These are phyloP conservation scores for Lycium barbarum DNA, from an alignment of 257 asterid species.

Conservation along the genomic window DNA sequence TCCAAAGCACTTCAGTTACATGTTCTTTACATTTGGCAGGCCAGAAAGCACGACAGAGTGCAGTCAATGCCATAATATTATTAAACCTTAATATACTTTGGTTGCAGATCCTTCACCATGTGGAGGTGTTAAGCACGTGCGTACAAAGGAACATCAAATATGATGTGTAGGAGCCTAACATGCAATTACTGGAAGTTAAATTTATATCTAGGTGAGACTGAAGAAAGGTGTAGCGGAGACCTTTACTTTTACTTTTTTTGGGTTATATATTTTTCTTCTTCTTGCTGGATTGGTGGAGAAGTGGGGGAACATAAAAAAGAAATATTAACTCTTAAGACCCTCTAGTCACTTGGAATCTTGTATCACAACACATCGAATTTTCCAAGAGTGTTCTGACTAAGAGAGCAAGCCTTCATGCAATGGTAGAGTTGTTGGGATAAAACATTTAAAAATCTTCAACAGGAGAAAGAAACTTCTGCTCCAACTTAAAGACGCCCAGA, in stretches of 20 bases:
- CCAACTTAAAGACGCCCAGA: conserved; percentile 3
- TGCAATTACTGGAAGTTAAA: neutral
- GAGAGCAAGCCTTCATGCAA: no score
- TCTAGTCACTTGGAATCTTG: conserved; percentile 12
- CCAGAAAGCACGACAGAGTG: neutral
- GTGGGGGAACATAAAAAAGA: neutral
- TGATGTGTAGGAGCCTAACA: neutral
- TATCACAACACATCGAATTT: neutral
- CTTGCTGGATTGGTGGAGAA: neutral
- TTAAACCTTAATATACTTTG: neutral
- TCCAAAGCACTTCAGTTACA: neutral
- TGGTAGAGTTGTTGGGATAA: neutral
- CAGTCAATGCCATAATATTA: neutral
- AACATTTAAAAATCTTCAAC: neutral
- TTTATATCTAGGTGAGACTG: neutral
- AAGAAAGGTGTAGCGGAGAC: neutral
- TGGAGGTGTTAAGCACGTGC: neutral
- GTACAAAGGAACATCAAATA: neutral
- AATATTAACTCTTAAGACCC: neutral
- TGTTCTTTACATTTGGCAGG: neutral
- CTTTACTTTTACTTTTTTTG: neutral
- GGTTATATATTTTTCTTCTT: conserved; percentile 1
- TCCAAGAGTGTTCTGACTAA: neutral
- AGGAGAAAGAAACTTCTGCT: conserved; percentile 8
- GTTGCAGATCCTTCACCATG: neutral